phyloP scores from a whole-genome alignment of 257 asterid species.

The Sherardia arvensis region DNA sequence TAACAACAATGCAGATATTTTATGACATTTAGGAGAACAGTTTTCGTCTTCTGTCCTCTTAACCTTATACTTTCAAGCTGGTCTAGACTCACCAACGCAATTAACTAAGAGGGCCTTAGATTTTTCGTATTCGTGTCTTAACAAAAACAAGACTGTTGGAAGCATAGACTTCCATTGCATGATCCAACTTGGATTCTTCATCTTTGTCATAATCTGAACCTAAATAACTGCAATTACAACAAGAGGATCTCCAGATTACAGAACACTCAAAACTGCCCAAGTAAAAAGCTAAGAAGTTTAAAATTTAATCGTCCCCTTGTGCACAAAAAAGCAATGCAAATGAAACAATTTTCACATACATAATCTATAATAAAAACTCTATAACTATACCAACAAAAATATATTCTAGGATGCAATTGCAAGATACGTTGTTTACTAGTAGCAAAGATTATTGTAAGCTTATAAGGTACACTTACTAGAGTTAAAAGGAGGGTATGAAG shows the following conservation, averaged over 20 bases:
- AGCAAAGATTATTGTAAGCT: background rate
- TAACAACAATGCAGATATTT: background rate
- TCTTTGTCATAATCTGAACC: background rate
- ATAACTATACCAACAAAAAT: too few species aligned
- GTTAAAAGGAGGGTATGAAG: background rate
- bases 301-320: too few species aligned
- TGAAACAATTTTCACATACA: too few species aligned
- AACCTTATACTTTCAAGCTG: background rate
- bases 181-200: constrained; percentile 5
- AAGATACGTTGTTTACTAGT: too few species aligned
- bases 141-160: constrained; percentile 1
- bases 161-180: constrained; percentile 11
- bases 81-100: too few species aligned
- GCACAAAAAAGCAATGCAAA: too few species aligned
- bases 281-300: too few species aligned
- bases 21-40: background rate
- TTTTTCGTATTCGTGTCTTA: constrained; percentile 12
- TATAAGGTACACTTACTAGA: too few species aligned
- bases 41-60: background rate
- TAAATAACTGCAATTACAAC: background rate
- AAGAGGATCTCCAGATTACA: background rate
- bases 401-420: too few species aligned
- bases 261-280: too few species aligned
- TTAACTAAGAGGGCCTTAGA: background rate
- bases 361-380: too few species aligned